Base-by-base conservation (phyloP, 2,329 filamentous ascomycete species). In the Hymenoscyphus infarciens region DNA sequence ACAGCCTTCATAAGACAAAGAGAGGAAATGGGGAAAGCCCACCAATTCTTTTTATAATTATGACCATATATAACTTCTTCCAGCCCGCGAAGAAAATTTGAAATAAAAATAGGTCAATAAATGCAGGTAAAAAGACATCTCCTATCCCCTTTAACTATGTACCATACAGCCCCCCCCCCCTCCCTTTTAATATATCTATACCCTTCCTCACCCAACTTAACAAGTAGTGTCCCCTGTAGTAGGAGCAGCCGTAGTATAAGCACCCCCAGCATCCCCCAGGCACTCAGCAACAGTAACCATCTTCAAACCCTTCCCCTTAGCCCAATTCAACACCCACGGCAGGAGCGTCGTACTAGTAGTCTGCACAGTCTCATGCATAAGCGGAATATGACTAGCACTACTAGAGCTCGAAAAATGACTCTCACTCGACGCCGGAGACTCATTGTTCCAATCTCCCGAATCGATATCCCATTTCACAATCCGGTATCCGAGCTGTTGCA, bases 221-320 rank as follows among this genome's bases (percentile, higher is more conserved):
- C 62, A 63, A 56, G 38, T 63, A 5, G 55, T 63, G 15, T 55
- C 62, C 22, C 62, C 59, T 4, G 62, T 63, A 45, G 57, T 63
- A 6, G 58, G 54, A 29, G 52, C 62, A 33, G 62, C 22, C 6
- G 55, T 61, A 3, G 62, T 63, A 59, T 63, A 63, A 13, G 62
- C 62, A 45, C 62, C 62, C 60, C 55, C 53, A 11, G 54, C 31
- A 52, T 63, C 62, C 4, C 62, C 62, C 31, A 63, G 27, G 53
- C 62, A 63, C 33, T 63, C 58, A 5, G 62, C 62, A 29, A 63
- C 62, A 2, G 62, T 63, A n/a, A 63, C 58, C 62, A 63, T 63
- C 33, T 63, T 63, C 58, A 61, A 55, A 1, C 49, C 29, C 22
- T 63, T 61, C 10, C 29, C 35, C 56, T 63, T 63, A 25, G 62